Evolutionary conservation across 2,329 filamentous ascomycete species (phyloP), one percentile per base, ranked within the genome.

Genomic region (Exophiala oligosperma): DNA sequence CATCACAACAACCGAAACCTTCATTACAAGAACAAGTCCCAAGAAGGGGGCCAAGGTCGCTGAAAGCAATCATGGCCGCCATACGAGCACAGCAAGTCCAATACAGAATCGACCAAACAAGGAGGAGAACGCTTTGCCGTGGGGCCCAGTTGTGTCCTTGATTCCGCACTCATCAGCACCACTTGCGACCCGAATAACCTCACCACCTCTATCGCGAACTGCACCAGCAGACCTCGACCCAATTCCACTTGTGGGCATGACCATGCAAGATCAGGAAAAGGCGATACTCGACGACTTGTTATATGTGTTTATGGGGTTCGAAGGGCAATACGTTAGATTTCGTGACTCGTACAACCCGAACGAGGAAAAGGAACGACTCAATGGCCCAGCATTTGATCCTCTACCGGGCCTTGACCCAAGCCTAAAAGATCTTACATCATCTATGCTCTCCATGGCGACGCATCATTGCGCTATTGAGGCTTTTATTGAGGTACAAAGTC

Each of bases 251-350:
- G 79, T 82, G 56, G 85, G 90, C 57, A 76, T 97, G 59, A 86
- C 86, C 0, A 77, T 95, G 28, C 89, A 95, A 64, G 84, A 84
- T 2, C 94, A 99, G 73, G 94, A 99, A 75, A 84, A 86, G 24
- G 89, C 86, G 7, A 88, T 99, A 48, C 80, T 97, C 44, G 92
- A 97, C 66, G 94, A 99, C 68, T 76, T 99, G 14, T 76, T 97
- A 37, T 97, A 93, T 70, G 92, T 96, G 4, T 95, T 97, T 68
- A 97, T 99, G 92, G 94, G 94, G 24, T 96, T 92, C 64, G 94
- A 99, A 74, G 94, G 94, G n/a, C 92, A 96, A 72, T 97, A 97
- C 71, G 90, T 99, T 61, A 89, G 91, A 55, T 97, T 91, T 71
- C 84, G 83, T 58, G 89, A 91, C 65, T 83, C 84, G 7, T 97